Conservation (phyloP, 805 yeast species). For the Yamadazyma olivae region DNA sequence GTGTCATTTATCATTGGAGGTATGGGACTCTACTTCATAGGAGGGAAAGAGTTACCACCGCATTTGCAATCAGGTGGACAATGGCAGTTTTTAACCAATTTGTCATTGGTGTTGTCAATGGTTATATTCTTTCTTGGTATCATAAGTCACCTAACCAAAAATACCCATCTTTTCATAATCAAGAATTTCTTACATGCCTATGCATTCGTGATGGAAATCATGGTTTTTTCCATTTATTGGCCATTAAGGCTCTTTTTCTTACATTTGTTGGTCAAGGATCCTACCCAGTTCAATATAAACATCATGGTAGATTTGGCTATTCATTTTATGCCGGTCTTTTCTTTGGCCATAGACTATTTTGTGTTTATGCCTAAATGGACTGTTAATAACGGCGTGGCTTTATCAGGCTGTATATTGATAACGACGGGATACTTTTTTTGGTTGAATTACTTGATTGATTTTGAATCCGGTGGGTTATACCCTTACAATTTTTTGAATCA, state of each 20-base stretch:
- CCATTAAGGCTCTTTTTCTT: constrained; percentile 53
- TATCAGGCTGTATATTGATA: constrained; percentile 33
- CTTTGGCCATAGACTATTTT: constrained; percentile 54
- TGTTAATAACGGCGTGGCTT: constrained; percentile 30
- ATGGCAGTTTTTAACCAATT: constrained; percentile 68
- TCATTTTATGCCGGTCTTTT: constrained; percentile 56
- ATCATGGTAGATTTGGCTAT: constrained; percentile 51
- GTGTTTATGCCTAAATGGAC: constrained; percentile 48
- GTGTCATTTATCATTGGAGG: constrained; percentile 25
- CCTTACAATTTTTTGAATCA: constrained; percentile 72
- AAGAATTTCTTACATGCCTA: constrained; percentile 49
- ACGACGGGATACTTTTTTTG: constrained; percentile 53
- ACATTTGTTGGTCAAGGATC: constrained; percentile 43
- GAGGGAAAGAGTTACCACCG: constrained; percentile 41
- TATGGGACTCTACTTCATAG: constrained; percentile 22
- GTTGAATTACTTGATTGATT: constrained; percentile 46
- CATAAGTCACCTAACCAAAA: constrained; percentile 28
- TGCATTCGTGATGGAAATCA: constrained; percentile 54
- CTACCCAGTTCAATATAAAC: constrained; percentile 38
- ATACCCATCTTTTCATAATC: constrained; percentile 20
- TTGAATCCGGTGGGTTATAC: constrained; percentile 45
- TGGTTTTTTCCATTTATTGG: constrained; percentile 71
- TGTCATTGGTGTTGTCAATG: constrained; percentile 51
- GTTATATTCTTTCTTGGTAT: constrained; percentile 39
- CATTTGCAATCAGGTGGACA: constrained; percentile 58